Percentiles rank a stretch among this genome's conserved stretches.
phyloP scores from a whole-genome alignment of 73 alveolate species.

The Paramecium caudatum region DNA sequence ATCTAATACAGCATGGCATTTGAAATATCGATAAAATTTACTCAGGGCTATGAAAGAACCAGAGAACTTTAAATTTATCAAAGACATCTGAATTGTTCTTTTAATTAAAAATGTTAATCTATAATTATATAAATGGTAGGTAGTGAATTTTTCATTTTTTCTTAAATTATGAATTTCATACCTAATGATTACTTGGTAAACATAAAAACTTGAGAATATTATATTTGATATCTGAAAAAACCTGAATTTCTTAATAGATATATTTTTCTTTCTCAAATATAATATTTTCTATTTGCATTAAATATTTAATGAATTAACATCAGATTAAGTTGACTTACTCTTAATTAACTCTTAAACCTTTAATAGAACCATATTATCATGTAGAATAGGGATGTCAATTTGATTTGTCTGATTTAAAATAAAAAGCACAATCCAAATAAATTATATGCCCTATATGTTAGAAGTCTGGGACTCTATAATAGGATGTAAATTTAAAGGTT shows the following conservation, averaged over 20 bases:
- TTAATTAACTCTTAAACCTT: not conserved
- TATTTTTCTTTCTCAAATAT: no score
- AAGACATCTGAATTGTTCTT: slow-evolving; percentile 43
- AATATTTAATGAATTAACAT: no score
- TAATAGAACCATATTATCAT: not conserved
- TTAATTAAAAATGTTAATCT: no score
- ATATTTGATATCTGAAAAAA: no score
- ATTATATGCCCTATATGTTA: not conserved
- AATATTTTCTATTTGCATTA: no score
- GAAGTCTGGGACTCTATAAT: not conserved
- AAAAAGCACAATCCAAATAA: not conserved
- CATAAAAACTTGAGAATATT: no score
- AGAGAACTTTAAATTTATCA: slow-evolving; percentile 62
- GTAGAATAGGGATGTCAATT: not conserved
- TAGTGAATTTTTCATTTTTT: no score
- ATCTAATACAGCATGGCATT: slow-evolving; percentile 63
- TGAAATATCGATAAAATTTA: slow-evolving; percentile 49
- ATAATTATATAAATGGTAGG: no score
- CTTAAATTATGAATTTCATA: no score
- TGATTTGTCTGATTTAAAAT: not conserved
- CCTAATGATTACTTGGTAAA: no score
- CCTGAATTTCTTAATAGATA: not conserved
- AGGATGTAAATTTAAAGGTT: not conserved
- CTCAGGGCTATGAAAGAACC: slow-evolving; percentile 32
- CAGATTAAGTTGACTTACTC: not conserved